Conservation (phyloP, 164 flowering plant genomes). For the Pachysandra terminalis region DNA sequence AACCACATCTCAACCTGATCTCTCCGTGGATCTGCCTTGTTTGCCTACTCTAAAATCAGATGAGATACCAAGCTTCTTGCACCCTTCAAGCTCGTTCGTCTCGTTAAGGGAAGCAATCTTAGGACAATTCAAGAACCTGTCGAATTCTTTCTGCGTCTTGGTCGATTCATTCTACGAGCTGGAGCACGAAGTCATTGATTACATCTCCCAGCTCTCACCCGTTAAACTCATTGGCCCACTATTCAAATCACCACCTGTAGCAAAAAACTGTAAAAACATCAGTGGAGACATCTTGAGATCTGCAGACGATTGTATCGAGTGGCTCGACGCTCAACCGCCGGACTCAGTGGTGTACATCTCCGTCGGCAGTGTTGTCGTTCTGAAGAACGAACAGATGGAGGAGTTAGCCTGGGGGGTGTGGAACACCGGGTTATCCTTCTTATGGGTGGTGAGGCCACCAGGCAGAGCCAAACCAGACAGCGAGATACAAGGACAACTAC, state of each 20-base stretch:
- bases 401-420: constrained; percentile 60
- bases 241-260: constrained; percentile 24
- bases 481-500: constrained; percentile 20
- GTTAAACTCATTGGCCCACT: constrained; percentile 64
- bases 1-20: constrained; percentile 23
- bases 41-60: constrained; percentile 50
- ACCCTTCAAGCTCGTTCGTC: constrained; percentile 37
- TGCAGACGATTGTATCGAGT: constrained; percentile 38
- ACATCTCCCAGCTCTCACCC: constrained; percentile 32
- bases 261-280: constrained; percentile 1
- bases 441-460: constrained; percentile 61
- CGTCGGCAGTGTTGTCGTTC: constrained; percentile 46
- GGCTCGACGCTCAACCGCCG: constrained; percentile 48
- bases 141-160: constrained; percentile 48
- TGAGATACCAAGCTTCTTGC: constrained; percentile 68
- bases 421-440: constrained; percentile 36
- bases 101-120: constrained; percentile 31
- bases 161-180: constrained; percentile 71
- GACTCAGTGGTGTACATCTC: constrained; percentile 63
- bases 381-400: constrained; percentile 46
- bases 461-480: not conserved
- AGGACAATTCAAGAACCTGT: constrained; percentile 51
- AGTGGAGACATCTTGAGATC: constrained; percentile 46
- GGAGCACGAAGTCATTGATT: constrained; percentile 41
- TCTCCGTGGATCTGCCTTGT: constrained; percentile 50